Base-by-base conservation (phyloP, 2,329 filamentous ascomycete species). In the Trichoderma gracile region DNA sequence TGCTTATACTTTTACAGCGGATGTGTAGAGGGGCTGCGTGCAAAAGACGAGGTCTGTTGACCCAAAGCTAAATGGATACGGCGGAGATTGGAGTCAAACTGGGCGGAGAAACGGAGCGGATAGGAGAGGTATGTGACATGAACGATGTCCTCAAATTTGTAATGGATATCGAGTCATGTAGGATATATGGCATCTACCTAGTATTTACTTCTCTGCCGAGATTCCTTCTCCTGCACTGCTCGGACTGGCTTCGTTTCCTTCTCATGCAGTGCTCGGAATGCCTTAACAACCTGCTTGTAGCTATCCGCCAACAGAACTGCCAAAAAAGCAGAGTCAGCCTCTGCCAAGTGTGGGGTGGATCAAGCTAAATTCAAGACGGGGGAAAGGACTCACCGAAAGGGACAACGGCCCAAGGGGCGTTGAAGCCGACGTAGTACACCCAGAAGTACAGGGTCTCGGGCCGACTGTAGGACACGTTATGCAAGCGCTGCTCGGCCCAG, bases 381-480 rank as follows among this genome's bases (percentile, higher is more conserved):
- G 25, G 27, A 27, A 27, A 27, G 5, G 27, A 80, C 84, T 76
- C 70, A 87, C 85, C 71, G 2, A 77, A 69, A 6, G 86, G 86
- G 25, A 88, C 79, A 1, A 86, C 68, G 1, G 79, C 81, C 86
- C 86, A 89, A 0, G 86, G 84, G 17, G 80, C 71, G 70, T 89
- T 89, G 72, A 87, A 82, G 2, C 82, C 82, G 5, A 85, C 77
- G 66, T 86, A 89, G 69, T 89, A 89, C 19, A 84, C 76, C 86
- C 86, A 89, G 69, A 84, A 87, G 69, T 89, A 89, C 33, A 84
- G 71, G 23, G 78, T 75, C 74, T 89, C 86, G 1, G 86, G 86
- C 25, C 86, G 80, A 68, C 82, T 86, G 70, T 86, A 83, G 21
- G 77, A 77, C 23, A 78, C 73, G 3, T 80, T 83, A 15, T 73